phyloP scores from a whole-genome alignment of 768 basidiomycete genomes.

The Psilocybe cyanescens region DNA sequence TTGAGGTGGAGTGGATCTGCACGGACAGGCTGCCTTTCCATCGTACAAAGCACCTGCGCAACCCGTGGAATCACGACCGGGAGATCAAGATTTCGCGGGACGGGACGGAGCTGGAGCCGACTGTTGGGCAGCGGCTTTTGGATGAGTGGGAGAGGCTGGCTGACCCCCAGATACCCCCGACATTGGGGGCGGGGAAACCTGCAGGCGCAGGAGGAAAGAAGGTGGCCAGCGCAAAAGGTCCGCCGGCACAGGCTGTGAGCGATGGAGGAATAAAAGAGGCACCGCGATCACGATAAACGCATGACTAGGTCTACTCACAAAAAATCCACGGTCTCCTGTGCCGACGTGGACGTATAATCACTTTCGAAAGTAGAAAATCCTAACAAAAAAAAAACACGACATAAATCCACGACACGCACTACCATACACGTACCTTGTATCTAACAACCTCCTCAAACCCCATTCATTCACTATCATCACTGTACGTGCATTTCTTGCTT shows the following conservation, averaged over 20 bases:
- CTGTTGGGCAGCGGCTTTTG: slow-evolving; percentile 66
- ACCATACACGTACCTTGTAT: slow-evolving; percentile 26
- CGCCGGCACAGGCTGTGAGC: background rate
- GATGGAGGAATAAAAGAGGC: slow-evolving; percentile 12
- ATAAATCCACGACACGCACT: slow-evolving; percentile 16
- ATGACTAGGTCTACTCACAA: slow-evolving; percentile 23
- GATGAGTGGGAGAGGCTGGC: slow-evolving; percentile 65
- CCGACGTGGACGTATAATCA: background rate
- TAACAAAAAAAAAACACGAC: background rate
- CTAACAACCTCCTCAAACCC: slow-evolving; percentile 17
- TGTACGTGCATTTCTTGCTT: slow-evolving; percentile 10
- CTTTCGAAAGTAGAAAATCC: background rate
- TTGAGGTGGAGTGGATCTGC: slow-evolving; percentile 83
- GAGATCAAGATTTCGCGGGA: slow-evolving; percentile 85
- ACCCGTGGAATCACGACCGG: slow-evolving; percentile 90
- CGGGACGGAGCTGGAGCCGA: slow-evolving; percentile 91
- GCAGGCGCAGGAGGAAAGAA: background rate
- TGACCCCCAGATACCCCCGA: slow-evolving; percentile 14
- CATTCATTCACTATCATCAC: slow-evolving; percentile 22
- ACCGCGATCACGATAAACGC: slow-evolving; percentile 31
- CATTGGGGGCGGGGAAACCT: slow-evolving; percentile 7
- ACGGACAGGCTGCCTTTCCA: slow-evolving; percentile 74
- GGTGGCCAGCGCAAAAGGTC: slow-evolving; percentile 1
- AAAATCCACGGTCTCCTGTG: background rate
- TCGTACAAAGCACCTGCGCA: slow-evolving; percentile 79